Evolutionary conservation across 225 moss, liverwort and hornwort genomes (phyloP).

Genomic region (Rhytidiadelphus loreus): DNA sequence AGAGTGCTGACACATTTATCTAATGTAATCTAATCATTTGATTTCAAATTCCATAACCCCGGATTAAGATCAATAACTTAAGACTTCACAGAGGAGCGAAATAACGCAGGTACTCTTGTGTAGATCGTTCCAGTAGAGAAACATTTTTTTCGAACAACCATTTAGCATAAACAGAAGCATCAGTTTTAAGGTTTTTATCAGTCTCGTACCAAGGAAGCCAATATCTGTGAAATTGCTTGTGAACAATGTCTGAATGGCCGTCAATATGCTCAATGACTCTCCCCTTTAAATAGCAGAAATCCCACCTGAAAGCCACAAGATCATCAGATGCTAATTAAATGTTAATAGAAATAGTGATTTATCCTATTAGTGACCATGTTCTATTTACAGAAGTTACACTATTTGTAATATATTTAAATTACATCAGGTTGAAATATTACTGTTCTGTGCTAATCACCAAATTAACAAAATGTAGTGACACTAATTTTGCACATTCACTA

Average conservation of each 20-base stretch:
- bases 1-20: background rate
- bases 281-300: conserved; percentile 84
- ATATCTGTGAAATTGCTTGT: conserved; percentile 76
- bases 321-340: background rate
- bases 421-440: background rate
- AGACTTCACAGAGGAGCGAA: background rate
- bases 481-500: background rate
- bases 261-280: conserved; percentile 94
- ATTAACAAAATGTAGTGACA: background rate
- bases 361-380: background rate
- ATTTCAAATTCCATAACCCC: background rate
- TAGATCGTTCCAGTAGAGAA: background rate
- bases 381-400: background rate
- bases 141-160: background rate
- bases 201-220: conserved; percentile 70
- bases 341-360: background rate
- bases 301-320: conserved; percentile 58
- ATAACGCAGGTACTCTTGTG: background rate
- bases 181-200: background rate
- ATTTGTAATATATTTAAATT: background rate
- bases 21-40: background rate
- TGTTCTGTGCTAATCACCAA: no score
- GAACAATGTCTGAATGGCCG: conserved; percentile 90
- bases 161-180: background rate
- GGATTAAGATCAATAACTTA: background rate